Evolutionary conservation across 805 yeast species (phyloP).

Genomic region (Dipodascus albidus): DNA sequence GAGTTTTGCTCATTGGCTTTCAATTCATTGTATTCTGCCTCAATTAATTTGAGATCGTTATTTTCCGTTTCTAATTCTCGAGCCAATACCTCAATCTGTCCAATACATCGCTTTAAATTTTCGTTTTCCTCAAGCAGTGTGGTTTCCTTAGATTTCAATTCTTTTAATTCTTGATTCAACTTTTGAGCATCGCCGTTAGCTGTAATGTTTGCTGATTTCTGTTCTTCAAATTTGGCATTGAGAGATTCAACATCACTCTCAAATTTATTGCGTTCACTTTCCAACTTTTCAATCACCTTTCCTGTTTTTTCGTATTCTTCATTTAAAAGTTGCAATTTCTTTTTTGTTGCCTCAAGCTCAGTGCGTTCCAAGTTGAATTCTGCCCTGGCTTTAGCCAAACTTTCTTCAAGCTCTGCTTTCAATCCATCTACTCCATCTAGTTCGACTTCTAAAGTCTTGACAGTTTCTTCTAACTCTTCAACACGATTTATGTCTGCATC

Average conservation of each 20-base stretch:
- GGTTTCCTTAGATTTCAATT: too few relatives aligned
- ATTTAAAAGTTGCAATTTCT: background rate
- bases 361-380: background rate
- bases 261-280: background rate
- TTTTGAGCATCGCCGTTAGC: background rate
- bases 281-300: background rate
- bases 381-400: background rate
- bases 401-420: background rate
- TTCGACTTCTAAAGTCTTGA: background rate
- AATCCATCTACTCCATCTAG: background rate
- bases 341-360: background rate
- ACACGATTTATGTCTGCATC: background rate
- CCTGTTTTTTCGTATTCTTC: background rate
- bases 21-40: background rate
- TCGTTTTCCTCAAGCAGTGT: background rate
- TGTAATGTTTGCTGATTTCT: background rate
- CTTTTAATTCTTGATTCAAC: too few relatives aligned
- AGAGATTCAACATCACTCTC: background rate
- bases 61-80: background rate
- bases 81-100: background rate
- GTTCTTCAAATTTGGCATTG: background rate
- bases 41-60: background rate
- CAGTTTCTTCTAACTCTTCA: background rate
- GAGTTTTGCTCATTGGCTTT: background rate
- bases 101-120: background rate